Percentiles rank a stretch among this genome's conserved stretches.
Evolutionary conservation across 2,329 filamentous ascomycete genomes (phyloP).

Genomic region (Monosporascus ibericus): DNA sequence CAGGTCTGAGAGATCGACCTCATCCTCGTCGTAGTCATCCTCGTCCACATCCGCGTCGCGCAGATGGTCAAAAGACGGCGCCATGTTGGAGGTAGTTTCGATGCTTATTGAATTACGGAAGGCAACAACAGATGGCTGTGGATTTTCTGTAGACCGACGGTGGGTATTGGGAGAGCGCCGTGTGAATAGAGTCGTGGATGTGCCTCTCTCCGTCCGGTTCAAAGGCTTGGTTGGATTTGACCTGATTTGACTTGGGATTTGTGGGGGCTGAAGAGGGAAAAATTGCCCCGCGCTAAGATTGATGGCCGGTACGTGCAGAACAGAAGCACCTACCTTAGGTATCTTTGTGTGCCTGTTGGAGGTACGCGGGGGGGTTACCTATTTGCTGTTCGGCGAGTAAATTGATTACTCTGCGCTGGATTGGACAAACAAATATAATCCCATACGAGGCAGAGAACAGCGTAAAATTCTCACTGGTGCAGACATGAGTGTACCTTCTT

Average conservation of each 20-base stretch:
- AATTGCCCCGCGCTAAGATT: constrained; percentile 2
- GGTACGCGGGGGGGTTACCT: no score
- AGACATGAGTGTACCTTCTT: no score
- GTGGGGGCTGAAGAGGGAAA: constrained; percentile 1
- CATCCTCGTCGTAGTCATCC: constrained; percentile 83
- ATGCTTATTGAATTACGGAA: background rate
- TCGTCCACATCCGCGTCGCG: constrained; percentile 83
- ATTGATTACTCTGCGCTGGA: no score
- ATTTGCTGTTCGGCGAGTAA: no score
- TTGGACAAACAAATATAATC: no score
- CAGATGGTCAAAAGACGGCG: constrained; percentile 86
- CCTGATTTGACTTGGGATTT: background rate
- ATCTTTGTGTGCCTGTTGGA: no score
- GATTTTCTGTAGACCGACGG: background rate
- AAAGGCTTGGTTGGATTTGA: background rate
- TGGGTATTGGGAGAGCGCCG: background rate
- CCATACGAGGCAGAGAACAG: no score
- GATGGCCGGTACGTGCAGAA: no score
- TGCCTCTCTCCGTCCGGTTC: background rate
- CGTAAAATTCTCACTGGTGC: no score
- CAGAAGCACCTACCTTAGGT: no score
- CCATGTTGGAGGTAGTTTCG: constrained; percentile 60
- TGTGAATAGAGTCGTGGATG: background rate
- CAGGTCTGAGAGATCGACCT: constrained; percentile 92
- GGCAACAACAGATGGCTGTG: background rate